Percentiles rank a stretch among this genome's conserved stretches.
phyloP scores from a whole-genome alignment of 768 basidiomycete genomes.

The Imleria badia region DNA sequence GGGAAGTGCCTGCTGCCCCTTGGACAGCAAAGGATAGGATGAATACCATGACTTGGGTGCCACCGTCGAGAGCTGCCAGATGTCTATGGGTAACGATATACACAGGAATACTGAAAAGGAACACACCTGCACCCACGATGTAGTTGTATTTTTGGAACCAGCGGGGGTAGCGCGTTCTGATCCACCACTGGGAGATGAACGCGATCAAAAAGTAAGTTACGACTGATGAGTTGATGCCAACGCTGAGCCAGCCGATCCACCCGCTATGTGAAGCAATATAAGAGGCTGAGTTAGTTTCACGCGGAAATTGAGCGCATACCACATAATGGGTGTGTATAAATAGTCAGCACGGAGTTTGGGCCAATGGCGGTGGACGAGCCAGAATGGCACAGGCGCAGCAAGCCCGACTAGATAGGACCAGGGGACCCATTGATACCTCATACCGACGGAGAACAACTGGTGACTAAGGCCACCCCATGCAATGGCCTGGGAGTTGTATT shows the following conservation, averaged over 20 bases:
- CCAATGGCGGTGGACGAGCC: slow-evolving; percentile 36
- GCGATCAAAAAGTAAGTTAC: slow-evolving; percentile 20
- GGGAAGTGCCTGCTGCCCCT: slow-evolving; percentile 48
- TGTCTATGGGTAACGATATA: neutral
- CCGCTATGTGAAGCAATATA: slow-evolving; percentile 10
- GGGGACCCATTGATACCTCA: slow-evolving; percentile 40
- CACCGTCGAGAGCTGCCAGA: slow-evolving; percentile 35
- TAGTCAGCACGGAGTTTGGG: slow-evolving; percentile 30
- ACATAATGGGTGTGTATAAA: slow-evolving; percentile 33
- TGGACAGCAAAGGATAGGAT: slow-evolving; percentile 50
- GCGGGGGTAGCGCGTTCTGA: slow-evolving; percentile 35
- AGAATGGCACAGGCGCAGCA: slow-evolving; percentile 40
- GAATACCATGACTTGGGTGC: slow-evolving; percentile 53
- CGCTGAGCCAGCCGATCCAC: slow-evolving; percentile 16
- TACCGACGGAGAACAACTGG: slow-evolving; percentile 32
- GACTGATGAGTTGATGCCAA: slow-evolving; percentile 30
- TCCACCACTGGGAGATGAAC: slow-evolving; percentile 39
- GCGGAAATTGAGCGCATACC: slow-evolving; percentile 15
- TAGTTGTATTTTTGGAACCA: slow-evolving; percentile 42
- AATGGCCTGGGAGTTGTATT: slow-evolving; percentile 34
- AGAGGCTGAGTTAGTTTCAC: neutral
- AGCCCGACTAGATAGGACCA: slow-evolving; percentile 35
- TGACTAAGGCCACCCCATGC: slow-evolving; percentile 40
- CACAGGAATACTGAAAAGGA: neutral
- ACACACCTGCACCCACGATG: slow-evolving; percentile 41